Base-by-base conservation (phyloP, 805 yeast species). In the Barnettozyma botsteinii region DNA sequence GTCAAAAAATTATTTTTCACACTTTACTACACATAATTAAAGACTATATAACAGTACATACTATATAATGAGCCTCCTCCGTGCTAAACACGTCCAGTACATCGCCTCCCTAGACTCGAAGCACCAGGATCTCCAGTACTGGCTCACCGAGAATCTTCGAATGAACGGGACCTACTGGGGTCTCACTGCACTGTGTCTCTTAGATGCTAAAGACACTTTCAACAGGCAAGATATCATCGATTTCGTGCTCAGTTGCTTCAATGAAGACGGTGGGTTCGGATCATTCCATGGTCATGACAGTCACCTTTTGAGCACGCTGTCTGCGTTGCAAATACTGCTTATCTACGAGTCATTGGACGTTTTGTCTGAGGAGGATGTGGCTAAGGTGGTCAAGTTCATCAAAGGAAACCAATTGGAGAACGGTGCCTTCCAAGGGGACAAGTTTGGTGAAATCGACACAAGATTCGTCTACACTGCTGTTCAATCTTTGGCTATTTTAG, bases 121-220 rank as follows among this genome's bases (percentile, higher is more conserved):
- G 46, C 67, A 73, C 40, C 71, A 78, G 57, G 73, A 81, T 56
- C 65, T 79, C 22, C 88, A 83, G 51, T 89, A 87, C 61, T 87
- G 95, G 93, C 61, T 89, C 37, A 76, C 86, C 10, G 98, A 93
- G 54, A 98, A 93, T 59, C 67, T 93, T 36, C 71, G 97, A 24
- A 62, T 93, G 70, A 87, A 85, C 53, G 98, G 98, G 2, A 70
- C 93, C 0, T 93, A 93, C 59, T 93, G 99, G 99, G 98, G 97
- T 0, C 66, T 86, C 3, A 81, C 84, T 14, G 87, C 96, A 0
- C 60, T 89, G 24, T 73, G 74, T 36, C 61, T 82, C 2, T 56
- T 91, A 61, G 68, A 72, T 22, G 66, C 79, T 3, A 61, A 70
- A 25, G 73, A 73, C 12, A 73, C 78, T 0, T 73, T 91, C 41